Base-by-base conservation (phyloP, 805 yeast genomes). In the Naumovozyma dairenensis region DNA sequence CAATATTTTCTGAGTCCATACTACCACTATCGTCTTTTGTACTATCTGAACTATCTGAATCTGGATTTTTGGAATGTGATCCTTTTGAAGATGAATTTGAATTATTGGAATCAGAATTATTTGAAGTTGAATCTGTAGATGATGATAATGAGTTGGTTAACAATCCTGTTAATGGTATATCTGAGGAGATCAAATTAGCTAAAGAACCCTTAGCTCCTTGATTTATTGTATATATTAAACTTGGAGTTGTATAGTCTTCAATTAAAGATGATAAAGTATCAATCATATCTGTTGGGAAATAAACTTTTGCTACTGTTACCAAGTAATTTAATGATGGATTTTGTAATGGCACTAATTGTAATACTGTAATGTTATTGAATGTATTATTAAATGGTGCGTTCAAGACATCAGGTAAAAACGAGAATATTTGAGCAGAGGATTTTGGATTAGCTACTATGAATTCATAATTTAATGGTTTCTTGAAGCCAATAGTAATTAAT, bases 241-340 rank as follows among this genome's bases (percentile, higher is more conserved):
- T 82, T 8, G 61, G 45, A 8, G 13, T 6, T 0, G 69, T 47
- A 36, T 74, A 59, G 35, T 66, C 61, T 31, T 80, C 76, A 28
- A 89, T 56, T 25, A 66, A 56, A 13, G 57, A 57, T 38, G 72
- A 71, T 42, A 89, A 64, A 0, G 62, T 53, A 1, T 55, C 46
- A 13, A 82, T 68, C 20, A 68, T 59, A 9, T 57, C 54, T 8
- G 60, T 54, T 16, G 94, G 94, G 62, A 85, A 80, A 54, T 81
- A 85, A 35, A 84, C 80, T 54, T 80, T 80, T 5, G 96, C 97
- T 40, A 87, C 82, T 0, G 96, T 81, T 35, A 83, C 83, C 39
- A 85, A 71, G 57, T 84, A 89, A 31, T 64, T 65, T 32, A 65
- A 66, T 10, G 59, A 60, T 1, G 63, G 36, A 2, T 83, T 70